Conservation (phyloP, 2,329 filamentous ascomycete genomes). For the Trichoderma arundinaceum region DNA sequence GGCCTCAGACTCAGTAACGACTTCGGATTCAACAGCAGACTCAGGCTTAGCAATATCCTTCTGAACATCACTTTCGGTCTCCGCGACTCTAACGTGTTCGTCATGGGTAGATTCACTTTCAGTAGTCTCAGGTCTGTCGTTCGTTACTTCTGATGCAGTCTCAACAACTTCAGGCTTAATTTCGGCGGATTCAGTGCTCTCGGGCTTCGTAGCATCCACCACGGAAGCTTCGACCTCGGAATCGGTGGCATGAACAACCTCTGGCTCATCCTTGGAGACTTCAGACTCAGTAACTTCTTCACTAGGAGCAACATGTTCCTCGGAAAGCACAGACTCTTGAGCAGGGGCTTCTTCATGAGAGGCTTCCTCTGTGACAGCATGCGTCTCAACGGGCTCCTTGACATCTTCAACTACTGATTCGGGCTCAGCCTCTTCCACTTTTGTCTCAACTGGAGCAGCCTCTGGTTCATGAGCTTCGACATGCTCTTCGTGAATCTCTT, state of each 20-base stretch:
- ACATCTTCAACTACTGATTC: background rate
- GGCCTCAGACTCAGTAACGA: conserved; percentile 6
- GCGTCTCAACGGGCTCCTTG: conserved; percentile 12
- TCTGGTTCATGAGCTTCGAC: background rate
- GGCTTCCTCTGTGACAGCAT: conserved; percentile 1
- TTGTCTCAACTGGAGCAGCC: conserved; percentile 32
- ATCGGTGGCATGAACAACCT: conserved; percentile 32
- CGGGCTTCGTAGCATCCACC: conserved; percentile 1
- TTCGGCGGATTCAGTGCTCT: conserved; percentile 6
- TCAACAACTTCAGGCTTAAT: conserved; percentile 17
- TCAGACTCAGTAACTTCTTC: conserved; percentile 14
- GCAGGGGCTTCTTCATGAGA: conserved; percentile 7
- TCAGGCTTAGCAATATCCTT: conserved; percentile 20
- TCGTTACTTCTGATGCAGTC: conserved; percentile 33
- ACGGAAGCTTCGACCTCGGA: conserved; percentile 23
- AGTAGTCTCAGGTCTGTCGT: conserved; percentile 31
- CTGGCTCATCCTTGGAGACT: conserved; percentile 17
- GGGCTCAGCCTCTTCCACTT: conserved; percentile 7
- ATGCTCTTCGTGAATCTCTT: conserved; percentile 21
- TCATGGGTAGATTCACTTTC: conserved; percentile 14
- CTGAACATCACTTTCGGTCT: conserved; percentile 16
- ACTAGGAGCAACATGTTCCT: conserved; percentile 8
- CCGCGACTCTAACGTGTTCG: conserved; percentile 18
- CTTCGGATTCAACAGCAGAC: conserved; percentile 3
- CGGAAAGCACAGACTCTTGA: conserved; percentile 18